phyloP scores from a whole-genome alignment of 2,329 filamentous ascomycete genomes.

The Diplodia seriata region DNA sequence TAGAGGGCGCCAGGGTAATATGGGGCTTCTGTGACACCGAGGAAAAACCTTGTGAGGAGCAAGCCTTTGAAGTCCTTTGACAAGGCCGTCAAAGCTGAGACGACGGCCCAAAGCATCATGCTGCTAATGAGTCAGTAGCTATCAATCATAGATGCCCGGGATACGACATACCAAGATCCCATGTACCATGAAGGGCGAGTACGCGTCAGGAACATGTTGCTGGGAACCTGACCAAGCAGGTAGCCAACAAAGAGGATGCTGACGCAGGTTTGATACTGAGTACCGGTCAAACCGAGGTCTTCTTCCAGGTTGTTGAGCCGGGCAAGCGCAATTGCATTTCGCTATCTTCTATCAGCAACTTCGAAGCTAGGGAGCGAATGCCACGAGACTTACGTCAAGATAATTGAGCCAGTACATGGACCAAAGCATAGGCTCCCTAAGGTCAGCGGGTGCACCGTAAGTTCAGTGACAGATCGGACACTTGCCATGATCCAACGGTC shows the following conservation, averaged over 20 bases:
- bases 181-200: constrained; percentile 34
- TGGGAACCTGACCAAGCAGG: constrained; percentile 34
- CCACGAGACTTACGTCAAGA: constrained; percentile 41
- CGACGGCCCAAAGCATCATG: constrained; percentile 58
- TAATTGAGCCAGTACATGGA: constrained; percentile 35
- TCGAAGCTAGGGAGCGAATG: constrained; percentile 49
- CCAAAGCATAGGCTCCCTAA: constrained; percentile 12
- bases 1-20: constrained; percentile 53
- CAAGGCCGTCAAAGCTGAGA: constrained; percentile 59
- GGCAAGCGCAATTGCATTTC: constrained; percentile 41
- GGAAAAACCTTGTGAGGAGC: constrained; percentile 40
- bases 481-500: constrained; percentile 45
- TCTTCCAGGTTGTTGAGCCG: constrained; percentile 36
- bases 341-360: constrained; percentile 33
- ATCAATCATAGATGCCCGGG: constrained; percentile 22
- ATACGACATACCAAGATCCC: constrained; percentile 23
- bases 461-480: too few relatives aligned
- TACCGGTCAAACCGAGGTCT: constrained; percentile 43
- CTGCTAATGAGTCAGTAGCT: constrained; percentile 44
- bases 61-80: constrained; percentile 55
- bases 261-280: constrained; percentile 45
- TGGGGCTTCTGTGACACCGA: constrained; percentile 25
- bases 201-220: constrained; percentile 30
- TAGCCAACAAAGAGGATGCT: constrained; percentile 38
- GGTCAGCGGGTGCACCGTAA: not conserved